Base-by-base conservation (phyloP, 495 filamentous ascomycete genomes). In the Penicillium subrubescens region DNA sequence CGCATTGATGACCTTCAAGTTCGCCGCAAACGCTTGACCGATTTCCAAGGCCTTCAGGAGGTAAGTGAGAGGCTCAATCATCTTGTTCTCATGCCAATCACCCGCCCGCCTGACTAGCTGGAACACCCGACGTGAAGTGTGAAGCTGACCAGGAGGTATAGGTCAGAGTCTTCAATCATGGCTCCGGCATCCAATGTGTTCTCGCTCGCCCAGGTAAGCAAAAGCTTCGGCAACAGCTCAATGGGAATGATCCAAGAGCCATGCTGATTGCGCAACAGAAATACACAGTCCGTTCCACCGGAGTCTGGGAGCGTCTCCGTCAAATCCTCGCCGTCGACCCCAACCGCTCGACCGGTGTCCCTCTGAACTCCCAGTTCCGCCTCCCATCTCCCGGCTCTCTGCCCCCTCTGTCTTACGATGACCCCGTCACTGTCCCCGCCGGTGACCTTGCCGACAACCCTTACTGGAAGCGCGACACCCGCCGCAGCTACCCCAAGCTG, bases 401-500 rank as follows among this genome's bases (percentile, higher is more conserved):
- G 73, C 89, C 92, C 68, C 93, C 96, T 29, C 72, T 84, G 25
- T 74, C 76, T 31, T 99, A 97, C 79, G 88, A 92, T 75, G 96
- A 98, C 73, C 93, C 93, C 17, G 91, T 96, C 54, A 97, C 94
- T 14, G 37, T 91, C 0, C 95, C 96, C n/a, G 92, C 95, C 3
- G 93, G 87, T 60, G 95, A 99, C 77, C 87, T 99, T 66, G 95
- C 95, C 69, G 95, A 96, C 73, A 99, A 99, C 78, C 87, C 95
- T 43, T 99, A 99, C 86, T 99, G 93, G 92, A 96, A 96, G 81
- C 93, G 95, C 60, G 95, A 99, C 69, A 77, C 82, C 57, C 90
- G 95, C 54, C 88, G 96, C 70, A 86, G 83, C 71, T 99, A 98
- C 81, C 90, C 96, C n/a, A 84, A 83, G 60, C 82, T 90, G 51